Base-by-base conservation (phyloP, 1,284 basidiomycete species). In the Ustanciosporium gigantosporum region DNA sequence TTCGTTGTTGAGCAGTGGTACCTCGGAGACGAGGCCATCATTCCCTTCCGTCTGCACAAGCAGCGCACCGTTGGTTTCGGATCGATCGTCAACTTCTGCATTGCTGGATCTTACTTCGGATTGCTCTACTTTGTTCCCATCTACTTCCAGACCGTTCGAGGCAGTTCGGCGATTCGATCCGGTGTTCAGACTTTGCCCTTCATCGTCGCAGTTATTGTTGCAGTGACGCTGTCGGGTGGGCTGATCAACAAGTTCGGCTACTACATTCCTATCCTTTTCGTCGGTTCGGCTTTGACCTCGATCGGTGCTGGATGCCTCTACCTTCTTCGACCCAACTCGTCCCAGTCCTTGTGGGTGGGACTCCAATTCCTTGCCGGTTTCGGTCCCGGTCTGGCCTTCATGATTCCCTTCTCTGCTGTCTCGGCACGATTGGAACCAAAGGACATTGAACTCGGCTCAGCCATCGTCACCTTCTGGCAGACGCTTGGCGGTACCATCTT, bases 121-220 rank as follows among this genome's bases (percentile, higher is more conserved):
- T 25, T 56, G 15, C 48, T 65, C 17, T 66, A 68, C 57, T 56
- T 48, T 17, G 19, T 67, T 23, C 66, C 66, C 5, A 66, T 69
- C 31, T 68, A 64, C 43, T 72, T 72, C 60, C 65, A 74, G 25
- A 25, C 42, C 14, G 47, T 76, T 9, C 45, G 50, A 16, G 71
- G 70, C 1, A 48, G 36, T 16, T 48, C 48, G 0, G 68, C 74
- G 17, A 56, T 78, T 16, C 62, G 71, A 13, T 61, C 65, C 3
- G 76, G 74, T 4, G 49, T 79, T 6, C 72, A 74, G 45, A 64
- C 67, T 15, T 41, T 78, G 6, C 68, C 76, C 0, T 58, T 76
- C 37, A 67, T 78, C 44, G 46, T 70, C 20, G 39, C 58, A 3
- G 67, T 67, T 45, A 73, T 77, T 48, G 35, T 76, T 21, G 27